Evolutionary conservation across 2,329 filamentous ascomycete species (phyloP).

Genomic region (Tothia fuscella): DNA sequence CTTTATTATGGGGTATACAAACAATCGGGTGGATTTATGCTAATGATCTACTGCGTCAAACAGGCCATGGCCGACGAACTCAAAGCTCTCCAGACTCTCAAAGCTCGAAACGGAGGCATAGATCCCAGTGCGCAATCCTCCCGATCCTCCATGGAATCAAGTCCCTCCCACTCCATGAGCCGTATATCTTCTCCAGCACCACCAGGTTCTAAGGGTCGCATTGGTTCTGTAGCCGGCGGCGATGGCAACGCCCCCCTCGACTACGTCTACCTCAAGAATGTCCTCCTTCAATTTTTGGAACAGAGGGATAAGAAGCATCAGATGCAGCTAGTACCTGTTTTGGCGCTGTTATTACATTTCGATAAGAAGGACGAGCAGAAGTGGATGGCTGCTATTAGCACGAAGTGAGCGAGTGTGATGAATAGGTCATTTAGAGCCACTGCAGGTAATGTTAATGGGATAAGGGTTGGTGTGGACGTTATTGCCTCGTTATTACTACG

Average conservation of each 20-base stretch:
- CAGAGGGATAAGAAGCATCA: constrained; percentile 67
- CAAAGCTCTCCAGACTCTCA: constrained; percentile 33
- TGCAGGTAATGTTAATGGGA: no score
- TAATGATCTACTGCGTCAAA: neutral
- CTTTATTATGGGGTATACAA: constrained; percentile 12
- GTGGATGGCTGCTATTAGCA: constrained; percentile 65
- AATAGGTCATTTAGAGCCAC: no score
- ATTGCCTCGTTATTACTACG: no score
- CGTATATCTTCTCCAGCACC: constrained; percentile 36
- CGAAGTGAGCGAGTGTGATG: constrained; percentile 24
- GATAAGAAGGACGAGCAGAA: constrained; percentile 77
- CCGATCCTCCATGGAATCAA: constrained; percentile 47
- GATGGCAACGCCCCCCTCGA: constrained; percentile 29
- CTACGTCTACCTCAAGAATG: constrained; percentile 66
- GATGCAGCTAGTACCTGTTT: constrained; percentile 62
- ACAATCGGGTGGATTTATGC: constrained; percentile 9
- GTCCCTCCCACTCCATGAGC: constrained; percentile 28
- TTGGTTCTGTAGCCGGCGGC: constrained; percentile 14
- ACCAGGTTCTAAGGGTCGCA: constrained; percentile 22
- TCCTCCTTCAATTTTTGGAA: constrained; percentile 70
- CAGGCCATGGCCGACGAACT: constrained; percentile 46
- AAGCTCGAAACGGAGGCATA: constrained; percentile 20
- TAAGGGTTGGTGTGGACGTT: no score
- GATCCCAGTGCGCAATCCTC: constrained; percentile 41
- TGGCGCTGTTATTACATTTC: constrained; percentile 66